Evolutionary conservation across 2,329 filamentous ascomycete species (phyloP).

Genomic region (Aspergillus sp.): DNA sequence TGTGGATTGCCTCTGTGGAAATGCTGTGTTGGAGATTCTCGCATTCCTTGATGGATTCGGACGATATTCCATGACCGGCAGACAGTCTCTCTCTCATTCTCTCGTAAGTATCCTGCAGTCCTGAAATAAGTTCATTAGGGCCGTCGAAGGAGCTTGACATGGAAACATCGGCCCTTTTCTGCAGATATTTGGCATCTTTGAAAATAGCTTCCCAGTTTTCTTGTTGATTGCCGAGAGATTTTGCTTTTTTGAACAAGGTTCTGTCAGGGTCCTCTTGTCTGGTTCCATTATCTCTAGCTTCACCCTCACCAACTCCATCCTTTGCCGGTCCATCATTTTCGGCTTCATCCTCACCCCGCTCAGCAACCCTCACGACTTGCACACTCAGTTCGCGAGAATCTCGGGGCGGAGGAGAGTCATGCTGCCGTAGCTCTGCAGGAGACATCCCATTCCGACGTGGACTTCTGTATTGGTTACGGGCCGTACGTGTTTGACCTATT

Average conservation of each 20-base stretch:
- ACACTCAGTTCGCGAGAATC: neutral
- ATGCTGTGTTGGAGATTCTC: slow-evolving; percentile 2
- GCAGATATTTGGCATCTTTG: slow-evolving; percentile 3
- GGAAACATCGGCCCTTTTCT: neutral
- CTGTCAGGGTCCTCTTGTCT: neutral
- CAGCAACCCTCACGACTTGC: neutral
- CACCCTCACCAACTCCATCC: neutral
- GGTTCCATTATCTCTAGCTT: slow-evolving; percentile 2
- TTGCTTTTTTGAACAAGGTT: slow-evolving; percentile 12
- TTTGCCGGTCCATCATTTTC: too few relatives aligned
- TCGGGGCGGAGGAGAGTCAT: neutral
- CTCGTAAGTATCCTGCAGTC: slow-evolving; percentile 3
- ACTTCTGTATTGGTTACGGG: neutral
- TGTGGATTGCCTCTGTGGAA: slow-evolving; percentile 3
- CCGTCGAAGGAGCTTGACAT: slow-evolving; percentile 1
- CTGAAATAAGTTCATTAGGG: slow-evolving; percentile 2
- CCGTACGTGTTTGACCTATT: neutral
- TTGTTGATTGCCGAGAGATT: slow-evolving; percentile 10
- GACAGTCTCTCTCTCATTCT: neutral
- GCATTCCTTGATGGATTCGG: neutral
- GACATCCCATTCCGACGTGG: neutral
- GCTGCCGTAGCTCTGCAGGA: neutral
- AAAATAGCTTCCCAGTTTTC: slow-evolving; percentile 14
- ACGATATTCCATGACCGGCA: neutral
- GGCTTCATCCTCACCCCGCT: neutral